Conservation (phyloP, 306 rosid genomes). For the Prosopis cineraria region DNA sequence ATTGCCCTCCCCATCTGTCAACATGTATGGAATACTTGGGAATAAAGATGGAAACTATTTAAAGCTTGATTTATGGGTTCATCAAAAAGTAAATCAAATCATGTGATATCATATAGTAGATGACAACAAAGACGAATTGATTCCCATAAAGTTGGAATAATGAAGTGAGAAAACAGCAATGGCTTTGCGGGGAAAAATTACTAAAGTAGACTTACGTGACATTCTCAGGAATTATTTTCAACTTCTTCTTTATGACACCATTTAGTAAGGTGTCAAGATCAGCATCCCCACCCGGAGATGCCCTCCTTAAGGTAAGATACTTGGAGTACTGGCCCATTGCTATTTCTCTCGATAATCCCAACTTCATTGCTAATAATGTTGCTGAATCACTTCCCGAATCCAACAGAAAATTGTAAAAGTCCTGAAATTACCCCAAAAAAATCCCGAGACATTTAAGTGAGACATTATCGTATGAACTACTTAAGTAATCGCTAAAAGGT, state of each 20-base stretch:
- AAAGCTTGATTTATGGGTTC: no score
- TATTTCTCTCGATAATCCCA: constrained; percentile 30
- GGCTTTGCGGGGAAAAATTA: no score
- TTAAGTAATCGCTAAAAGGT: neutral
- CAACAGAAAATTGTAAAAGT: constrained; percentile 60
- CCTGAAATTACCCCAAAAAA: constrained; percentile 38
- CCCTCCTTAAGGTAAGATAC: constrained; percentile 40
- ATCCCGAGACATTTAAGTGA: neutral
- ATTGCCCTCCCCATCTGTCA: constrained; percentile 63
- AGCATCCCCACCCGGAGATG: constrained; percentile 34
- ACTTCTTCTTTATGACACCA: constrained; percentile 62
- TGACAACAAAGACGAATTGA: no score
- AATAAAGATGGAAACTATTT: no score
- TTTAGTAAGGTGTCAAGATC: constrained; percentile 50
- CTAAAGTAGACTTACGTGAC: constrained; percentile 51
- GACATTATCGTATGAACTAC: neutral
- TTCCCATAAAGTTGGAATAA: neutral
- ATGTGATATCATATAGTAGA: no score
- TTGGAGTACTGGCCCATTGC: constrained; percentile 41
- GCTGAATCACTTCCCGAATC: constrained; percentile 49
- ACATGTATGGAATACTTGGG: neutral
- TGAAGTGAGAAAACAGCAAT: neutral
- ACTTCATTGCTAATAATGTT: constrained; percentile 27
- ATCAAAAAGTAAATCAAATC: neutral
- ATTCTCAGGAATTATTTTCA: constrained; percentile 57